Conservation (phyloP, 1,284 basidiomycete species). For the Leccinum pallidistipes region DNA sequence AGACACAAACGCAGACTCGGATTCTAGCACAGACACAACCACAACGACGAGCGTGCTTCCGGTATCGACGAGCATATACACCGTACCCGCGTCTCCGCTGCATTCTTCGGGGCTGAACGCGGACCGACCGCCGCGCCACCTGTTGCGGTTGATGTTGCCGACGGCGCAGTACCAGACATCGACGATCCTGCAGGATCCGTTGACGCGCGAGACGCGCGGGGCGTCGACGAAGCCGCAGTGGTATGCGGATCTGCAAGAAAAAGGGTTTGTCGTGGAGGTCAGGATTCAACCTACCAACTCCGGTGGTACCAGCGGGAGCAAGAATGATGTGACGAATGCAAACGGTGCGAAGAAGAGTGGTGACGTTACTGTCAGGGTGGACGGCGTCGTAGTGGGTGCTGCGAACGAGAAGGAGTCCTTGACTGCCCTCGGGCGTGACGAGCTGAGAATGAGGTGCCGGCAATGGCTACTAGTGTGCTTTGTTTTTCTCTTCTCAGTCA, state of each 20-base stretch:
- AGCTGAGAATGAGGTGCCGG: conserved; percentile 37
- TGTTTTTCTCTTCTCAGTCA: no score
- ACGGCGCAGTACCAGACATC: conserved; percentile 77
- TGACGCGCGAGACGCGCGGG: conserved; percentile 68
- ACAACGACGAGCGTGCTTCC: conserved; percentile 41
- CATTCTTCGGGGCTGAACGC: conserved; percentile 70
- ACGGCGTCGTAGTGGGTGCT: conserved; percentile 55
- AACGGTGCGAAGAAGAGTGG: conserved; percentile 27
- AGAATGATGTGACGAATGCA: conserved; percentile 23
- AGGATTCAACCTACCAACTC: conserved; percentile 46
- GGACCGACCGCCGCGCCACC: conserved; percentile 64
- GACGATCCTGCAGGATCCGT: conserved; percentile 68
- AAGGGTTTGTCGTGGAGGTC: conserved; percentile 64
- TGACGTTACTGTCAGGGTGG: conserved; percentile 46
- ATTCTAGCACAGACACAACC: neutral
- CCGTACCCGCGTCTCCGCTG: conserved; percentile 75
- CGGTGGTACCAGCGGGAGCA: neutral
- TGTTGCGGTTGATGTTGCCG: conserved; percentile 77
- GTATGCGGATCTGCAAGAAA: conserved; percentile 68
- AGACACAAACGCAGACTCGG: neutral
- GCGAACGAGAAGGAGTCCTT: conserved; percentile 76
- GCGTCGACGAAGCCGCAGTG: conserved; percentile 73
- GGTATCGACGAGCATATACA: conserved; percentile 55
- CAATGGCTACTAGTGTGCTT: no score
- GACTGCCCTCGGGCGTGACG: conserved; percentile 66